These are phyloP conservation scores for Pseudonitzschia pungens DNA, from an alignment of 108 stramenopile genomes.

Conservation along the genomic window DNA sequence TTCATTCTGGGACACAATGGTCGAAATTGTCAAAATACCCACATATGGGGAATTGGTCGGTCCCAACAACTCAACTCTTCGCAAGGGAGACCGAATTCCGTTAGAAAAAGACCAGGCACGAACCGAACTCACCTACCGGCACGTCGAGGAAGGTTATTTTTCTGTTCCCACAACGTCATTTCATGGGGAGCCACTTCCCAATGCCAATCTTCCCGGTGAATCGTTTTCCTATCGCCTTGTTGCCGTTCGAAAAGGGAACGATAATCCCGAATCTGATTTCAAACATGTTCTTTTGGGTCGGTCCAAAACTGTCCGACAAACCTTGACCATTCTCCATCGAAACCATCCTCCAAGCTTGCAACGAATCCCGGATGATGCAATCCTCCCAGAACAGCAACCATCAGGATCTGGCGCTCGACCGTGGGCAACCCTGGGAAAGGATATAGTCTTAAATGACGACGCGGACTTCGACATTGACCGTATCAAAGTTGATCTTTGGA, in stretches of 20 bases:
- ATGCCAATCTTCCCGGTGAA: constrained; percentile 16
- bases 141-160: constrained; percentile 11
- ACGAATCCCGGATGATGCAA: not conserved
- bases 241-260: constrained; percentile 2
- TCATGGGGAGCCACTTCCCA: not conserved
- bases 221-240: constrained; percentile 28
- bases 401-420: constrained; percentile 14
- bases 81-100: constrained; percentile 7
- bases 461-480: constrained; percentile 32
- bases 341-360: constrained; percentile 30
- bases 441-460: constrained; percentile 3
- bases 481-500: constrained; percentile 32
- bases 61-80: not conserved
- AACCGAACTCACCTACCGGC: not conserved
- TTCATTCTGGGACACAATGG: constrained; percentile 3
- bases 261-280: not conserved
- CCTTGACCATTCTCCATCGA: constrained; percentile 18
- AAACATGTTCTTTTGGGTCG: constrained; percentile 4
- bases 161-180: constrained; percentile 10
- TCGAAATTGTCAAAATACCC: constrained; percentile 7
- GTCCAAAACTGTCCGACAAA: constrained; percentile 19
- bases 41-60: not conserved
- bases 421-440: constrained; percentile 14
- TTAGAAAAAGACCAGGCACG: not conserved
- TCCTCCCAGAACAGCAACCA: constrained; percentile 8